Evolutionary conservation across 2,329 filamentous ascomycete species (phyloP).

Genomic region (Paecilomyces dactylethromorphus): DNA sequence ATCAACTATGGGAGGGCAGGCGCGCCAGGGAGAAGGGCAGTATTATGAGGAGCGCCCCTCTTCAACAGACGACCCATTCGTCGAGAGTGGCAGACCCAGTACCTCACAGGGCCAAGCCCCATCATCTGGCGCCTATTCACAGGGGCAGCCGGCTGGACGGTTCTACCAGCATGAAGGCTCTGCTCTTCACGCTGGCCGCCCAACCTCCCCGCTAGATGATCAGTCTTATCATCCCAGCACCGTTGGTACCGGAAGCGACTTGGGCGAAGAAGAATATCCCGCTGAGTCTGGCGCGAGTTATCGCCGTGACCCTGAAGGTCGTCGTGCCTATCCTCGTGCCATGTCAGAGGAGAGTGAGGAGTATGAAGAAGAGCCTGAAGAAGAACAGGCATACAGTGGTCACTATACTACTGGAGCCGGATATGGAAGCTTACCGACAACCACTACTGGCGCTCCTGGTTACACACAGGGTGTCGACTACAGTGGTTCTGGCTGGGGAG

Average conservation of each 20-base stretch:
- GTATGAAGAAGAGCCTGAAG: conserved; percentile 43
- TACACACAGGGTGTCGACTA: conserved; percentile 52
- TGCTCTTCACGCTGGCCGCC: conserved; percentile 24
- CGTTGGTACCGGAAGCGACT: conserved; percentile 48
- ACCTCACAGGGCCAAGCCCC: neutral
- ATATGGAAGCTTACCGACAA: conserved; percentile 17
- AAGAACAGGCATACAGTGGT: conserved; percentile 44
- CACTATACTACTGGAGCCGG: conserved; percentile 29
- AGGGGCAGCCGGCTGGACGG: conserved; percentile 25
- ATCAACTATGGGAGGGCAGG: conserved; percentile 23
- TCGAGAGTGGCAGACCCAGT: conserved; percentile 37
- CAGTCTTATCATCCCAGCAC: conserved; percentile 44
- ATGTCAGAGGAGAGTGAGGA: conserved; percentile 49
- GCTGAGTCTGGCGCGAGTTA: conserved; percentile 57
- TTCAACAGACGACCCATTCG: conserved; percentile 57
- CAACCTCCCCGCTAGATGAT: conserved; percentile 42
- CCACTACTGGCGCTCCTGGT: conserved; percentile 18
- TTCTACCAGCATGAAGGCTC: conserved; percentile 34
- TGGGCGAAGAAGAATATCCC: conserved; percentile 64
- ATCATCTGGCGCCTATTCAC: conserved; percentile 15
- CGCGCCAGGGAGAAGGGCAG: conserved; percentile 30
- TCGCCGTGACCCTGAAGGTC: conserved; percentile 55
- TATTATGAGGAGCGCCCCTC: conserved; percentile 46
- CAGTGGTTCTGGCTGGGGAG: conserved; percentile 58
- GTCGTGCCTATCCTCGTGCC: conserved; percentile 46